A percentile compares a stretch with the other conserved stretches of the same genome.
phyloP scores from a whole-genome alignment of 1,284 basidiomycete species.

The Leccinum subatratum region DNA sequence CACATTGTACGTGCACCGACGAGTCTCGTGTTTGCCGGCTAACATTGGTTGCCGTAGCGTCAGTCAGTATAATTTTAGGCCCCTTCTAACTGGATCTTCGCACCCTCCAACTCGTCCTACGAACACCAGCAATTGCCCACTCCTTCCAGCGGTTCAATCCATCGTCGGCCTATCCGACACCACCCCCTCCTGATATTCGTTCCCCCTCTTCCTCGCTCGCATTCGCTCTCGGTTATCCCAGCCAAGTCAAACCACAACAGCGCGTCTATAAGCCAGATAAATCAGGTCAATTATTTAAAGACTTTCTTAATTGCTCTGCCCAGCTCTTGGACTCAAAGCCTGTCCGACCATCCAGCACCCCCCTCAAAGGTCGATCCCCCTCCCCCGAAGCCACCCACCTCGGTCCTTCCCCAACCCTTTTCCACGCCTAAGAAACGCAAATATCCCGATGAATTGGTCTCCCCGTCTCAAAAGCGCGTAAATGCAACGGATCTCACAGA shows the following conservation, averaged over 20 bases:
- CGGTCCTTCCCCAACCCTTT: constrained; percentile 36
- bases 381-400: constrained; percentile 10
- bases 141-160: constrained; percentile 55
- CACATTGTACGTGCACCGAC: constrained; percentile 21
- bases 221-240: constrained; percentile 56
- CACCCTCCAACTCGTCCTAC: constrained; percentile 45
- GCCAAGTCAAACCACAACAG: constrained; percentile 30
- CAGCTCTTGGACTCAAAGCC: constrained; percentile 30
- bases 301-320: constrained; percentile 51
- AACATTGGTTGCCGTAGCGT: constrained; percentile 14
- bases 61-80: constrained; percentile 41
- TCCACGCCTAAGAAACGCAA: constrained; percentile 53
- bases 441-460: constrained; percentile 41
- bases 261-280: no score
- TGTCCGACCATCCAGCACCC: constrained; percentile 18
- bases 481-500: constrained; percentile 22
- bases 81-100: constrained; percentile 32
- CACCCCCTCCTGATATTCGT: constrained; percentile 53
- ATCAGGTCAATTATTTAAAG: no score
- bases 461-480: constrained; percentile 51
- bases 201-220: constrained; percentile 71
- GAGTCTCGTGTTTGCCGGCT: constrained; percentile 1
- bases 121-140: no score
- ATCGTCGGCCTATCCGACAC: constrained; percentile 59
- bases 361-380: constrained; percentile 14